These are phyloP conservation scores for Diaporthe eres DNA, from an alignment of 2,329 filamentous ascomycete species.

Conservation along the genomic window DNA sequence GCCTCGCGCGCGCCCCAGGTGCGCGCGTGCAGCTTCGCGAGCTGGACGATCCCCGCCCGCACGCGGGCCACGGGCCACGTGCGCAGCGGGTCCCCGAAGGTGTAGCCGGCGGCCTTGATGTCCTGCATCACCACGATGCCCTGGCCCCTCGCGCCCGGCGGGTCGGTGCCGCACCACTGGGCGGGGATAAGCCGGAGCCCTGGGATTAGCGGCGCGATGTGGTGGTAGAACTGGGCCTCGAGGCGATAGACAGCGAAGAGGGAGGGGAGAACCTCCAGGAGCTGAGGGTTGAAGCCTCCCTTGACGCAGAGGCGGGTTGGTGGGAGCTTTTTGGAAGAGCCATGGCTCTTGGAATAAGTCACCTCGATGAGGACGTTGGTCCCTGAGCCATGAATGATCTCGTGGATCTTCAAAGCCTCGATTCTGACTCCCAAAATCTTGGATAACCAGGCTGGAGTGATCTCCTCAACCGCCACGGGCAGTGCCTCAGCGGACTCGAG, in stretches of 20 bases:
- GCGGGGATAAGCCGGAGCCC: constrained; percentile 41
- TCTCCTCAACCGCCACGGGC: constrained; percentile 42
- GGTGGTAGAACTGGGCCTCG: constrained; percentile 40
- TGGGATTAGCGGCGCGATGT: constrained; percentile 43
- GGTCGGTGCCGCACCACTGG: constrained; percentile 33
- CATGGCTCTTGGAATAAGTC: constrained; percentile 44
- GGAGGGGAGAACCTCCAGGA: constrained; percentile 30
- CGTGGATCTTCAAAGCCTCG: constrained; percentile 35
- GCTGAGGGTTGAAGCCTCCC: constrained; percentile 54
- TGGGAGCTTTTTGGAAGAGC: constrained; percentile 25
- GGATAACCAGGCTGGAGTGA: constrained; percentile 45
- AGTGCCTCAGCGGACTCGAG: constrained; percentile 43
- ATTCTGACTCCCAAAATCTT: constrained; percentile 44
- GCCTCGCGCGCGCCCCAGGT: constrained; percentile 53
- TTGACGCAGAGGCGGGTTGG: constrained; percentile 53
- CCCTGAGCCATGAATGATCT: constrained; percentile 44
- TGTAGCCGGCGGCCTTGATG: constrained; percentile 44
- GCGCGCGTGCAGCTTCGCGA: constrained; percentile 57
- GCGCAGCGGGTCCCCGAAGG: constrained; percentile 35
- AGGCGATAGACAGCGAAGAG: constrained; percentile 36
- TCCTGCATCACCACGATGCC: constrained; percentile 35
- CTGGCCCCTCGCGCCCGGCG: constrained; percentile 32
- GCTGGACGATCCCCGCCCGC: constrained; percentile 52
- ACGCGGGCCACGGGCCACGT: constrained; percentile 35
- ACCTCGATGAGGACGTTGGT: constrained; percentile 45